These are phyloP conservation scores for Thinopyrum elongatum DNA, from an alignment of 176 grass and related monocot genomes.

Conservation along the genomic window DNA sequence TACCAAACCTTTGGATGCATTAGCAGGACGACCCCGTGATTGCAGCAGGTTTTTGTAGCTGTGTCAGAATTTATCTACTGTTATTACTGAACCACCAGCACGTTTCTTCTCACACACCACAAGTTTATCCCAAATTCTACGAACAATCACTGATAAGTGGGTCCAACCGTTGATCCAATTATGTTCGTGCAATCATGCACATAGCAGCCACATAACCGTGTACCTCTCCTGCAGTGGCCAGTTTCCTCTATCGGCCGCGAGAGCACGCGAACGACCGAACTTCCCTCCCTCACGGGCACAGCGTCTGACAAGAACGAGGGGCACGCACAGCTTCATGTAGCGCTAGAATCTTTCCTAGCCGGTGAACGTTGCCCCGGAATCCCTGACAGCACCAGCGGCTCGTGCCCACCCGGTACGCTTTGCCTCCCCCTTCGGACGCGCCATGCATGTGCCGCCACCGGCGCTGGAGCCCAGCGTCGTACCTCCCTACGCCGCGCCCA, in stretches of 20 bases:
- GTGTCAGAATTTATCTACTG: background rate
- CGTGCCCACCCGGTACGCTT: background rate
- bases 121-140: background rate
- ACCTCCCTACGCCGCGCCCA: background rate
- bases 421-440: background rate
- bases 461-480: background rate
- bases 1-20: background rate
- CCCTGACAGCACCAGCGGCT: background rate
- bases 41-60: background rate
- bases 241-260: background rate
- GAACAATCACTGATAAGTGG: background rate
- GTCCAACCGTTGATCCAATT: background rate
- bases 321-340: conserved; percentile 8
- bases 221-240: background rate
- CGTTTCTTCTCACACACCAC: background rate
- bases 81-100: background rate
- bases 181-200: background rate
- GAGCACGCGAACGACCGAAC: background rate
- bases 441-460: conserved; percentile 6
- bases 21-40: background rate
- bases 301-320: background rate
- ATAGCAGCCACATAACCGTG: background rate
- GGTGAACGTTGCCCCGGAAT: background rate
- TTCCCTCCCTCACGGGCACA: background rate
- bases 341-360: conserved; percentile 16